phyloP scores from a whole-genome alignment of 495 filamentous ascomycete genomes.

The Annulohypoxylon maeteangense region DNA sequence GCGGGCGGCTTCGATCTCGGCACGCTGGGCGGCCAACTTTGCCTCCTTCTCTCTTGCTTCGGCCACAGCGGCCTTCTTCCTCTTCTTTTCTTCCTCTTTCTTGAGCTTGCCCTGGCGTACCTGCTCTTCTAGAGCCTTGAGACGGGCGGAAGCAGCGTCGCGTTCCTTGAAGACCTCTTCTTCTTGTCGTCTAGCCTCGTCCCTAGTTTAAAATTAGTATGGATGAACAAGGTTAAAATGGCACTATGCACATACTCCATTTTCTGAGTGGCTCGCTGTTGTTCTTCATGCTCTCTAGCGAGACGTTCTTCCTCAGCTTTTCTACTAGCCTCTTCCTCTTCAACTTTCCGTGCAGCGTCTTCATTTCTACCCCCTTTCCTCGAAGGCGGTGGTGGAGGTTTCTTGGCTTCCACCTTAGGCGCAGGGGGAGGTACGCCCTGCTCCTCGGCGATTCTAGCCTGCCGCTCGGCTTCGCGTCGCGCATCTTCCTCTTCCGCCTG shows the following conservation, averaged over 20 bases:
- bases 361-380: conserved; percentile 77
- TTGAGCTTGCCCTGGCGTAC: conserved; percentile 95
- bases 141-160: conserved; percentile 81
- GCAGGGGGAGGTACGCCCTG: conserved; percentile 70
- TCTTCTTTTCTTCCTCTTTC: conserved; percentile 93
- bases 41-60: conserved; percentile 91
- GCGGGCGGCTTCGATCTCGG: conserved; percentile 90
- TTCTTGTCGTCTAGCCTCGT: conserved; percentile 79
- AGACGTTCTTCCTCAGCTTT: conserved; percentile 65
- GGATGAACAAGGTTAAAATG: conserved; percentile 33
- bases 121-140: conserved; percentile 91
- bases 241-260: conserved; percentile 78
- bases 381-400: conserved; percentile 86
- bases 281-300: conserved; percentile 77
- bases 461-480: conserved; percentile 87
- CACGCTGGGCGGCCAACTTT: conserved; percentile 83
- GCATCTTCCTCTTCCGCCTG: conserved; percentile 96
- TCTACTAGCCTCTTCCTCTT: conserved; percentile 67
- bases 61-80: conserved; percentile 85
- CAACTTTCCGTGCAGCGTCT: conserved; percentile 62
- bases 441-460: conserved; percentile 86
- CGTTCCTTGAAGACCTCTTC: conserved; percentile 81
- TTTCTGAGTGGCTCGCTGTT: conserved; percentile 75
- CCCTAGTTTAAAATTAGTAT: conserved; percentile 63
- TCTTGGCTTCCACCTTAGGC: conserved; percentile 71